Base-by-base conservation (phyloP, 2,329 filamentous ascomycete species). In the Paraphaeosphaeria minitans region DNA sequence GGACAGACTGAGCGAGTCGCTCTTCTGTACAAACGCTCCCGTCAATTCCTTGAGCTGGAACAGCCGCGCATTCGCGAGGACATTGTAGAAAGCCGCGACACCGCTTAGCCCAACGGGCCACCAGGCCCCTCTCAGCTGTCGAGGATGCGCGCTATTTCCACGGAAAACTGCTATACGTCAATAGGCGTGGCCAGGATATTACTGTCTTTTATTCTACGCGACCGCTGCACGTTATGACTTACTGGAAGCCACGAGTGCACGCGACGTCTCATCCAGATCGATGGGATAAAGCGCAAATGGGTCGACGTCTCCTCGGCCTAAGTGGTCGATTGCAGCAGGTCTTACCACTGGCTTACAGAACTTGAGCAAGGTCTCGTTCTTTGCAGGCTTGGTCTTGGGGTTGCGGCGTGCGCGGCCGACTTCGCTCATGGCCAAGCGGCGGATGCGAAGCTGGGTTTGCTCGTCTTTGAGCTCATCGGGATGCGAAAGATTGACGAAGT, bases 381-480 rank as follows among this genome's bases (percentile, higher is more conserved):
- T 65, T 22, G 56, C 66, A 12, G 64, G 65, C 43, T 64, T 68
- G 2, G 67, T 70, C 48, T 67, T 74, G 19, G 70, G 66, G 53
- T 69, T 73, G 35, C 67, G 60, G 22, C 68, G 59, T 24, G 66
- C 62, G 51, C 63, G 67, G n/a, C 69, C 70, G 21, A 74, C 66
- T 58, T 74, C 69, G 13, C 64, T 69, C 71, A 74, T 74, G 1
- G 71, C 71, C n/a, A 73, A 62, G n/a, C 68, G 64, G 5, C 71
- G 67, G 35, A 74, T 74, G 2, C 69, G 67, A 39, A 69, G 64
- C 56, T 73, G 68, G 2, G 65, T 74, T 41, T 70, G 66, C 50
- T 66, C 67, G 59, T 70, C 63, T 47, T 74, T 74, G 10, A 74
- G 62, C 19, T 74, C 70, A 47, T 73, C 69, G 1, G 70, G 70